These are phyloP conservation scores for Lunularia cruciata DNA, from an alignment of 225 moss, liverwort and hornwort genomes.

Conservation along the genomic window DNA sequence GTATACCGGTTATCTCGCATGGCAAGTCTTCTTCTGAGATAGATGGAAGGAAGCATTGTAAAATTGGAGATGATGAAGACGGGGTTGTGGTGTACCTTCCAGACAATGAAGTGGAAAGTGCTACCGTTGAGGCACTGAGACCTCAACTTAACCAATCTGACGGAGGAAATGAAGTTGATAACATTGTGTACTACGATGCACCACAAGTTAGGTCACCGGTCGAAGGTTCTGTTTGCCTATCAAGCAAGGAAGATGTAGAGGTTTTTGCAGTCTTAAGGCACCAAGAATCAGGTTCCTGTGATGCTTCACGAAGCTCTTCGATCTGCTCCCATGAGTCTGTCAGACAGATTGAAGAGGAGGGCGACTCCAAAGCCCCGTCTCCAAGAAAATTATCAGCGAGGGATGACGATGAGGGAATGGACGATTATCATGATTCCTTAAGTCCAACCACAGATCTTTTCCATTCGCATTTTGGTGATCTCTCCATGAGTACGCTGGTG, in stretches of 20 bases:
- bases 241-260: constrained; percentile 28
- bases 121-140: constrained; percentile 21
- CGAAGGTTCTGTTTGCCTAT: constrained; percentile 22
- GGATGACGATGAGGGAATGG: constrained; percentile 24
- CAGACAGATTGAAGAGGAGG: background rate
- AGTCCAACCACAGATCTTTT: constrained; percentile 37
- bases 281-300: constrained; percentile 28
- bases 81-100: constrained; percentile 33
- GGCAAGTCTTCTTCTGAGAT: background rate
- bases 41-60: constrained; percentile 2
- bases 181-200: constrained; percentile 34
- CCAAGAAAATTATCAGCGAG: constrained; percentile 15
- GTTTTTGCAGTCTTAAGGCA: constrained; percentile 28
- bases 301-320: constrained; percentile 5
- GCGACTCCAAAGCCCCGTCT: background rate
- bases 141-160: constrained; percentile 17
- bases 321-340: background rate
- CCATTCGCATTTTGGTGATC: constrained; percentile 36
- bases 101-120: constrained; percentile 32
- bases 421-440: constrained; percentile 23
- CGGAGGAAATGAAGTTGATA: constrained; percentile 27
- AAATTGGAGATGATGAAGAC: constrained; percentile 37
- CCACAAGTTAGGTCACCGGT: background rate
- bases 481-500: constrained; percentile 14
- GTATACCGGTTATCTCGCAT: background rate